Percentiles rank a stretch among this genome's conserved stretches.
Conservation (phyloP, 768 basidiomycete species). For the Xanthoconium purpureum region DNA sequence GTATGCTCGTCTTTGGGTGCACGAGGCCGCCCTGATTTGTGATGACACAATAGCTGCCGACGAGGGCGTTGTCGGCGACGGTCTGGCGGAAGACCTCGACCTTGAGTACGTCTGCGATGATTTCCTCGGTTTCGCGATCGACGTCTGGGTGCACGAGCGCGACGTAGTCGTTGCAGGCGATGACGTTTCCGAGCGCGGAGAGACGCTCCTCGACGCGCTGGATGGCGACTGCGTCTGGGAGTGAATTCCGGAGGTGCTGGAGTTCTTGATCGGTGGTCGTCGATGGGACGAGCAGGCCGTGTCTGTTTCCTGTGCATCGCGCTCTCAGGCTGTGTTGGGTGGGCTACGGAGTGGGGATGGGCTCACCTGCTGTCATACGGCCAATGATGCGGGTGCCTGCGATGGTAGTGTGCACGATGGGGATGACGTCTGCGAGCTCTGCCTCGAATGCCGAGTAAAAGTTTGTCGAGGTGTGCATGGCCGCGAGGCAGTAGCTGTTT, state of each 20-base stretch:
- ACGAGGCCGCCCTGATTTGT: conserved; percentile 97
- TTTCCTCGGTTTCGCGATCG: conserved; percentile 98
- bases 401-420: conserved; percentile 95
- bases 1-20: conserved; percentile 94
- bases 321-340: neutral
- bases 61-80: conserved; percentile 93
- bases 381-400: conserved; percentile 93
- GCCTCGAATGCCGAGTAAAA: conserved; percentile 98
- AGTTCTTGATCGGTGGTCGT: conserved; percentile 97
- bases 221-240: conserved; percentile 90
- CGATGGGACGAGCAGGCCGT: conserved; percentile 94
- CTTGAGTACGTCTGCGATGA: conserved; percentile 98
- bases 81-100: conserved; percentile 99
- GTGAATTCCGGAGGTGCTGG: conserved; percentile 92
- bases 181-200: conserved; percentile 96
- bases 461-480: conserved; percentile 92
- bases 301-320: conserved; percentile 72
- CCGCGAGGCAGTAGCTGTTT: conserved; percentile 95
- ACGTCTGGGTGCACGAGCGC: conserved; percentile 98
- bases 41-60: conserved; percentile 93
- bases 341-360: neutral
- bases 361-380: conserved; percentile 80
- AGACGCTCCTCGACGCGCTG: conserved; percentile 97
- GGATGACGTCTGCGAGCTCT: conserved; percentile 89
- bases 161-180: conserved; percentile 98